These are phyloP conservation scores for Tribonema minus DNA, from an alignment of 108 stramenopile genomes.

Conservation along the genomic window DNA sequence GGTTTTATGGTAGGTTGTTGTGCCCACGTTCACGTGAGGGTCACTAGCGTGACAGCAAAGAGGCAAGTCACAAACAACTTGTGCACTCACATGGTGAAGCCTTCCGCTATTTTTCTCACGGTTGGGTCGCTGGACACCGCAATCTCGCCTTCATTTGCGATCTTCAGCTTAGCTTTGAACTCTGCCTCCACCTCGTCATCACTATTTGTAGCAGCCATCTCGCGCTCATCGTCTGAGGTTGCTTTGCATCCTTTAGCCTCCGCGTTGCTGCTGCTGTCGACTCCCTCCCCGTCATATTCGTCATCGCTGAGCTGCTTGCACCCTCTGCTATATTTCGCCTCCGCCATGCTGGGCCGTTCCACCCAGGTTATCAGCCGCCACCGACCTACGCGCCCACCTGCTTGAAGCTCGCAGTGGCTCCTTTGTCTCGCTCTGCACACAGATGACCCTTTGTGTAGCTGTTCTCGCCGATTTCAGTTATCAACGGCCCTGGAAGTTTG, in stretches of 20 bases:
- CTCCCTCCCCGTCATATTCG: neutral
- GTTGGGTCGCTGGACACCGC: slow-evolving; percentile 13
- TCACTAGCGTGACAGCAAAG: too few species aligned
- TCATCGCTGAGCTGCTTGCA: neutral
- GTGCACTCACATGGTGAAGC: slow-evolving; percentile 36
- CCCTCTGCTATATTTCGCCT: neutral
- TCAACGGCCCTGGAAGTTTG: neutral
- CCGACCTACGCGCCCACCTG: too few species aligned
- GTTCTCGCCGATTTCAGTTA: neutral
- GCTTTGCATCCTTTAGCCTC: neutral
- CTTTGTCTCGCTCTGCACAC: too few species aligned
- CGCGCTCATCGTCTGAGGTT: neutral
- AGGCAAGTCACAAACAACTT: neutral
- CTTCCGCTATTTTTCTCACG: slow-evolving; percentile 4
- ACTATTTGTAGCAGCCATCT: neutral
- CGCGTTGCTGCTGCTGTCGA: neutral
- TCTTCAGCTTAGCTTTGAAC: slow-evolving; percentile 15
- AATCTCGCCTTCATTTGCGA: slow-evolving; percentile 13
- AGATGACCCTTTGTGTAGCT: neutral
- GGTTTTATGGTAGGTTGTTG: too few species aligned
- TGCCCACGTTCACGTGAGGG: too few species aligned
- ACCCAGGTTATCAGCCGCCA: neutral
- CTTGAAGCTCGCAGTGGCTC: too few species aligned
- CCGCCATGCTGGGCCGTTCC: neutral
- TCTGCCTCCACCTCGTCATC: slow-evolving; percentile 29